Percentiles rank a stretch among this genome's conserved stretches.
Evolutionary conservation across 2,329 filamentous ascomycete species (phyloP).

Genomic region (Hypoxylon sp.): DNA sequence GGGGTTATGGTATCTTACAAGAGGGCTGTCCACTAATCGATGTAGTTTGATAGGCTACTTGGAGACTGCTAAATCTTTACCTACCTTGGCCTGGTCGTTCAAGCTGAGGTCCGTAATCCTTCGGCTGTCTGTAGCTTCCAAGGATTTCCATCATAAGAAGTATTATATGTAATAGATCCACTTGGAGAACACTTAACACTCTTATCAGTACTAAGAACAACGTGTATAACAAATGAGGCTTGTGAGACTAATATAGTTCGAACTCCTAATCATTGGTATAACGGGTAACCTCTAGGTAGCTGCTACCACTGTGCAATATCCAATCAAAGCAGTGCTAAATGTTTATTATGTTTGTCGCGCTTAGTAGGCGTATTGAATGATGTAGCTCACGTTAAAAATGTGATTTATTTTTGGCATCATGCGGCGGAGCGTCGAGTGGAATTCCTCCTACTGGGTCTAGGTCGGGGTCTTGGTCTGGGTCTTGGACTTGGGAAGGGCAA

Average conservation of each 20-base stretch:
- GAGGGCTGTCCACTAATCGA: not conserved
- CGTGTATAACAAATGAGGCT: too few relatives aligned
- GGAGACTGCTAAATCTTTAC: not conserved
- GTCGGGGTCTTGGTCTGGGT: too few relatives aligned
- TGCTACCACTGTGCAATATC: not conserved
- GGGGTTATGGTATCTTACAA: too few relatives aligned
- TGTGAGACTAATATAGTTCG: too few relatives aligned
- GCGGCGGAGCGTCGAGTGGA: slow-evolving; percentile 25
- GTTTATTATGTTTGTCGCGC: not conserved
- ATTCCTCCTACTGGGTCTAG: not conserved
- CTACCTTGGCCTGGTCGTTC: not conserved
- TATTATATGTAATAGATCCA: not conserved
- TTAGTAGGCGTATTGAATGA: not conserved
- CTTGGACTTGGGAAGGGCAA: not conserved
- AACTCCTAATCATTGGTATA: too few relatives aligned
- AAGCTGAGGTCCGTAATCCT: not conserved
- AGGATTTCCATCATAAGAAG: not conserved
- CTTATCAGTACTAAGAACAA: too few relatives aligned
- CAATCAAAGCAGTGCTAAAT: slow-evolving; percentile 4
- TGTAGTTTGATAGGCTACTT: not conserved
- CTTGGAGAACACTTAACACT: too few relatives aligned
- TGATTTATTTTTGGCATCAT: slow-evolving; percentile 39
- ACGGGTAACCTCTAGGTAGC: not conserved
- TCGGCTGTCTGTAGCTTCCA: not conserved
- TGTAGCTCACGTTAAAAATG: slow-evolving; percentile 25